These are phyloP conservation scores for Penicillium argentinense DNA, from an alignment of 495 filamentous ascomycete genomes.

Conservation along the genomic window DNA sequence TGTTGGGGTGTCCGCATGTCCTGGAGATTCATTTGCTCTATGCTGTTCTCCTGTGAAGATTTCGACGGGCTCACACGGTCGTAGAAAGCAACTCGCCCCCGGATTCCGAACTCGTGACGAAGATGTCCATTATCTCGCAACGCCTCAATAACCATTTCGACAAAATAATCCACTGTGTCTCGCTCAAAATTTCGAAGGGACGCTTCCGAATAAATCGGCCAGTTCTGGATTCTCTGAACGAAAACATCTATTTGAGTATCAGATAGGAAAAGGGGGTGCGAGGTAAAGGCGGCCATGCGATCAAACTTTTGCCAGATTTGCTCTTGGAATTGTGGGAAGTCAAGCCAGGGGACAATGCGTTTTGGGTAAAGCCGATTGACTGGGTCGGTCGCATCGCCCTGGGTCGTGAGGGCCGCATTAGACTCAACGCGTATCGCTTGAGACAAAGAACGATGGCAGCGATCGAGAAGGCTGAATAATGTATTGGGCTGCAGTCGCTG, in stretches of 20 bases:
- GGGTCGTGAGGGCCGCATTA: conserved; percentile 20
- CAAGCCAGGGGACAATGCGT: conserved; percentile 23
- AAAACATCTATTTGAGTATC: conserved; percentile 23
- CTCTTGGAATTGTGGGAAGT: conserved; percentile 25
- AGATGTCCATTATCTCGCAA: conserved; percentile 23
- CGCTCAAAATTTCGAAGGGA: conserved; percentile 27
- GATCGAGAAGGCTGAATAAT: conserved; percentile 24
- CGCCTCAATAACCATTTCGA: conserved; percentile 21
- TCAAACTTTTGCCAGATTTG: conserved; percentile 27
- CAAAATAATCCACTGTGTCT: conserved; percentile 28
- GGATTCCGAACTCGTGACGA: conserved; percentile 20
- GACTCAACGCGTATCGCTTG: conserved; percentile 26
- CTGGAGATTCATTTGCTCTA: conserved; percentile 21
- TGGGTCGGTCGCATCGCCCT: conserved; percentile 18
- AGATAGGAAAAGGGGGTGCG: conserved; percentile 48
- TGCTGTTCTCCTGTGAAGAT: conserved; percentile 21
- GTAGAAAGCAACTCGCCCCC: conserved; percentile 25
- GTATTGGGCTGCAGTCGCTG: conserved; percentile 18
- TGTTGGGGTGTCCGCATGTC: conserved; percentile 15
- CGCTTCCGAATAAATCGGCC: conserved; percentile 27
- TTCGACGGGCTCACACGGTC: conserved; percentile 18
- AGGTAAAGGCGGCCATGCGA: conserved; percentile 15
- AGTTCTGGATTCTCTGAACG: conserved; percentile 21
- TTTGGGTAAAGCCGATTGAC: conserved; percentile 23
- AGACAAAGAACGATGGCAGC: conserved; percentile 25